Percentiles rank a stretch among this genome's conserved stretches.
phyloP scores from a whole-genome alignment of 257 asterid genomes.

The Marsdenia floribunda region DNA sequence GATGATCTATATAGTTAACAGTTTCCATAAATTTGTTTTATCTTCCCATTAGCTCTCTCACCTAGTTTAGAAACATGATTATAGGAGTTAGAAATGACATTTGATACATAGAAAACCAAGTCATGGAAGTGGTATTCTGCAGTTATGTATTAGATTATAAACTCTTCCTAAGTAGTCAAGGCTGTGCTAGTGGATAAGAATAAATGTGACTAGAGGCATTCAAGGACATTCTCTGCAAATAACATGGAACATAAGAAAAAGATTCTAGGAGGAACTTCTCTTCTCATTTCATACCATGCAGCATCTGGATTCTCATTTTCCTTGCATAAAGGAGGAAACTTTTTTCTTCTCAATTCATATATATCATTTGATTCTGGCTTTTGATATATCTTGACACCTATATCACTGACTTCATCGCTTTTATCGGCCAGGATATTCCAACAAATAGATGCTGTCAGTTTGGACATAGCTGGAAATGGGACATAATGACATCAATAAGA shows the following conservation, averaged over 20 bases:
- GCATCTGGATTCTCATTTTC: conserved; percentile 86
- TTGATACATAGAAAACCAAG: background rate
- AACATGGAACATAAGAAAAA: background rate
- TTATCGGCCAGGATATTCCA: conserved; percentile 95
- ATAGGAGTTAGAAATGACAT: background rate
- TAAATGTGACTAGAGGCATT: too few species aligned
- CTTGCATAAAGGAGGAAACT: conserved; percentile 81
- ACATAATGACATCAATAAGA: conserved; percentile 8
- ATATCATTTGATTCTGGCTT: conserved; percentile 77
- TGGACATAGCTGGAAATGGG: conserved; percentile 63
- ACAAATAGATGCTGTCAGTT: conserved; percentile 67
- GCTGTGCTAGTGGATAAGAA: background rate
- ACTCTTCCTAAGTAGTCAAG: background rate
- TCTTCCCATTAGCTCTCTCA: too few species aligned
- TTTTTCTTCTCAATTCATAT: conserved; percentile 69
- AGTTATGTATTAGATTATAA: too few species aligned
- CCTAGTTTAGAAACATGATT: too few species aligned
- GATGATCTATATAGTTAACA: background rate
- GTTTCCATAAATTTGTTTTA: background rate
- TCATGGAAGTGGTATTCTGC: background rate
- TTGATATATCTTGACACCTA: conserved; percentile 77
- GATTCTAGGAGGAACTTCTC: conserved; percentile 6
- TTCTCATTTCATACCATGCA: conserved; percentile 60
- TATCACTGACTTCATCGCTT: conserved; percentile 80
- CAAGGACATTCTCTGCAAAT: background rate